Base-by-base conservation (phyloP, 306 rosid genomes). In the Quercus berberidifolia region DNA sequence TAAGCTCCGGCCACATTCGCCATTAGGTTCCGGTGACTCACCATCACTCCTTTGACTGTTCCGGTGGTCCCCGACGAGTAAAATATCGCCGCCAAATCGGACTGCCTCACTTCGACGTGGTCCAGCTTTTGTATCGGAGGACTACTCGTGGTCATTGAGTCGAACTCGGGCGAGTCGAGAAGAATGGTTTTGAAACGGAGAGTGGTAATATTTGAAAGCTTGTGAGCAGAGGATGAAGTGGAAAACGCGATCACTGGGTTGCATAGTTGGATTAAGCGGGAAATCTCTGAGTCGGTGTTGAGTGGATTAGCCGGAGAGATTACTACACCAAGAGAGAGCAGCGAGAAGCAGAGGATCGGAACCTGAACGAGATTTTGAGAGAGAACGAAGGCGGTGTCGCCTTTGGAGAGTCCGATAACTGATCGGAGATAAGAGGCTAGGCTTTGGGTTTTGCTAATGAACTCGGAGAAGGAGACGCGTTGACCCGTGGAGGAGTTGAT, bases 31-130 rank as follows among this genome's bases (percentile, higher is more conserved):
- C 89, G 85, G 57, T 90, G 91, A 18, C 88, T 90, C 3, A 81
- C 23, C 85, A 82, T 79, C 31, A 86, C 93, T 0, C 93, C 93
- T 64, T 90, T 90, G 17, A 85, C 77, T 31, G 43, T 86, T 28
- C 93, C 93, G 0, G 93, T 90, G 5, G 90, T 90, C 52, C 93
- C 91, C 0, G 91, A 90, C 9, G 93, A 90, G 85, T 86, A 90
- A 20, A 88, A 38, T 63, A 90, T 74, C 43, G 77, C 82, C 1
- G 93, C 91, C 79, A 83, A 55, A 49, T 90, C 91, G 3, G 86
- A 88, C 21, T 90, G 91, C 6, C 43, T 83, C 78, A 90, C 87
- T 21, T 75, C 83, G 8, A 26, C 80, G 13, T 55, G 55, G 1
- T 55, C 69, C 8, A 28, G 17, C 13, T 63, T 67, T 25, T 30